phyloP scores from a whole-genome alignment of 257 asterid genomes.

The Thymus quinquecostatus region DNA sequence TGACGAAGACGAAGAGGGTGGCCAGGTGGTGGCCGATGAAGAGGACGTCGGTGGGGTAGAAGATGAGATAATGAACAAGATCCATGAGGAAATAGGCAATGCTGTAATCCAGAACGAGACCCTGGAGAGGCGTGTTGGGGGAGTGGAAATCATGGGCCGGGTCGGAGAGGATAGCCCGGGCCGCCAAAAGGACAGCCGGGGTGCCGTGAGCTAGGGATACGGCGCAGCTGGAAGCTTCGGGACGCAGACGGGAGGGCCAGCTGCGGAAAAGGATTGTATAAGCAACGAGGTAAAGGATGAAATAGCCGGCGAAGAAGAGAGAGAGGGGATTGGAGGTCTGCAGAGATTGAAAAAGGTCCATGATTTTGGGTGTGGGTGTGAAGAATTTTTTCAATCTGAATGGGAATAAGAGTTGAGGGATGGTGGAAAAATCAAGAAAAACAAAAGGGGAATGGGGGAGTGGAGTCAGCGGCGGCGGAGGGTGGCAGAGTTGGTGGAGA shows the following conservation, averaged over 20 bases:
- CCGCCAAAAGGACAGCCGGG: conserved; percentile 81
- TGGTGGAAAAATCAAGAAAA: neutral
- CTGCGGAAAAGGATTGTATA: conserved; percentile 59
- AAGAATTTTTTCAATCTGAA: neutral
- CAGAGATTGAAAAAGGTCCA: conserved; percentile 42
- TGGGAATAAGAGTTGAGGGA: conserved; percentile 17
- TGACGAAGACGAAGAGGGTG: conserved; percentile 81
- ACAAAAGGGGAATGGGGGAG: too few relatives aligned
- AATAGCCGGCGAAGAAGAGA: conserved; percentile 49
- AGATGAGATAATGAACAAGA: conserved; percentile 73
- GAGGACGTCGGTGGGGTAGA: conserved; percentile 71
- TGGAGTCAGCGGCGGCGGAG: neutral
- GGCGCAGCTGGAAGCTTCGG: conserved; percentile 94
- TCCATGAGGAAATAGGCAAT: conserved; percentile 88
- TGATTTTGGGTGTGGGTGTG: conserved; percentile 2
- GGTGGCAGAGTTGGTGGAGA: conserved; percentile 31
- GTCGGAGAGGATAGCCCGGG: conserved; percentile 57
- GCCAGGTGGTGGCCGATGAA: conserved; percentile 89
- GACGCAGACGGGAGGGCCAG: conserved; percentile 71
- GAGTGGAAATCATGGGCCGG: conserved; percentile 58
- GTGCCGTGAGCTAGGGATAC: conserved; percentile 90
- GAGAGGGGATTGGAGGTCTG: conserved; percentile 45
- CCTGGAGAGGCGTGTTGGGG: conserved; percentile 62
- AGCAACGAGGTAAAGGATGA: conserved; percentile 53
- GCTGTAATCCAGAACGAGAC: conserved; percentile 82